phyloP scores from a whole-genome alignment of 371 early-diverging fungal species.

The Mortierella sp. region DNA sequence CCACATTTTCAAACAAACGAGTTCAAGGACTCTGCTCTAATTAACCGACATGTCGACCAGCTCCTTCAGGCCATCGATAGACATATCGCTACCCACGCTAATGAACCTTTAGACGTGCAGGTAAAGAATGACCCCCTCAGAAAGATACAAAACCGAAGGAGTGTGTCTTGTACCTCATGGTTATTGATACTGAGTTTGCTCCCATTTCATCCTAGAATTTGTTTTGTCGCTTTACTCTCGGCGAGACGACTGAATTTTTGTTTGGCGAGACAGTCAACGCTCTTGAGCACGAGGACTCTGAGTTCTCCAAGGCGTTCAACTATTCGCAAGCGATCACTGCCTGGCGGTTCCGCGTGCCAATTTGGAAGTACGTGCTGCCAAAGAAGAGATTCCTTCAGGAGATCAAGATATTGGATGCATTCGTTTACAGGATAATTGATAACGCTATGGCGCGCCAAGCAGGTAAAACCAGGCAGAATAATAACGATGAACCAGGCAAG shows the following conservation, averaged over 20 bases:
- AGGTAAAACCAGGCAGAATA: constrained; percentile 4
- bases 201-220: too few relatives aligned
- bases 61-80: constrained; percentile 33
- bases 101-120: constrained; percentile 35
- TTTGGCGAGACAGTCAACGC: constrained; percentile 47
- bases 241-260: constrained; percentile 42
- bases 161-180: too few relatives aligned
- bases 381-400: constrained; percentile 12
- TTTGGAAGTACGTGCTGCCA: constrained; percentile 35
- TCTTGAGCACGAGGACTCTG: constrained; percentile 22
- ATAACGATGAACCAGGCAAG: neutral
- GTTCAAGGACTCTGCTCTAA: constrained; percentile 41
- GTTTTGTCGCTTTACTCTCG: constrained; percentile 44
- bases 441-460: constrained; percentile 32
- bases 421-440: constrained; percentile 50
- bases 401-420: constrained; percentile 40
- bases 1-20: constrained; percentile 51
- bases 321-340: constrained; percentile 39
- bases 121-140: constrained; percentile 19
- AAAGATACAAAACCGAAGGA: too few relatives aligned
- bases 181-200: too few relatives aligned
- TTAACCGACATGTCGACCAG: constrained; percentile 41
- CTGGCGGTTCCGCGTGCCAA: constrained; percentile 53
- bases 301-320: constrained; percentile 43
- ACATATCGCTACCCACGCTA: constrained; percentile 18